These are phyloP conservation scores for Poteriospumella lacustris DNA, from an alignment of 108 stramenopile species.

Conservation along the genomic window DNA sequence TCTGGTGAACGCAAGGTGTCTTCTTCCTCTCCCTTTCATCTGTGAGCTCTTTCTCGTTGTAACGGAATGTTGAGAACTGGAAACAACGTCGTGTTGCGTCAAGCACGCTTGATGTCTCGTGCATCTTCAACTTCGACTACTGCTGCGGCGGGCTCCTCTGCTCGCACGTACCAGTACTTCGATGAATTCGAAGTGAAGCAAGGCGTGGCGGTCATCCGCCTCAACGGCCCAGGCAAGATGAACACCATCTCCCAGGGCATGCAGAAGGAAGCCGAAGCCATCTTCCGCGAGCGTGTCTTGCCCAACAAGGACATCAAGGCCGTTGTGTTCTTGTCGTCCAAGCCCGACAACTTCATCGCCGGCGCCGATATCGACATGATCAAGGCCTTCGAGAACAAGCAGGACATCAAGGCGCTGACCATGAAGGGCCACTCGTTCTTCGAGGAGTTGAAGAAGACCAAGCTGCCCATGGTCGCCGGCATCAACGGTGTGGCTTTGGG, in stretches of 20 bases:
- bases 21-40: too few species aligned
- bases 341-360: slow-evolving; percentile 93
- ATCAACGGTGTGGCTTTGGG: slow-evolving; percentile 93
- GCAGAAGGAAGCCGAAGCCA: slow-evolving; percentile 68
- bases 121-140: too few species aligned
- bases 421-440: slow-evolving; percentile 50
- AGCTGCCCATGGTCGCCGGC: slow-evolving; percentile 83
- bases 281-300: slow-evolving; percentile 62
- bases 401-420: slow-evolving; percentile 65
- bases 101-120: too few species aligned
- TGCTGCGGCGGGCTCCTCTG: too few species aligned
- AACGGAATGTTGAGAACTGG: too few species aligned
- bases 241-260: slow-evolving; percentile 84
- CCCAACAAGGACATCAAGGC: slow-evolving; percentile 62
- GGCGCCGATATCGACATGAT: slow-evolving; percentile 98
- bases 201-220: slow-evolving; percentile 77
- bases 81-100: too few species aligned
- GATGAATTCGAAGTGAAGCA: slow-evolving; percentile 40
- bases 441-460: slow-evolving; percentile 43
- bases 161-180: slow-evolving; percentile 17
- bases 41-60: too few species aligned
- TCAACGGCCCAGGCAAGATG: slow-evolving; percentile 83
- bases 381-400: slow-evolving; percentile 67
- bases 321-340: slow-evolving; percentile 89
- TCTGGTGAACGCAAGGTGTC: too few species aligned